These are phyloP conservation scores for Lindgomyces ingoldianus DNA, from an alignment of 495 filamentous ascomycete species.

Conservation along the genomic window DNA sequence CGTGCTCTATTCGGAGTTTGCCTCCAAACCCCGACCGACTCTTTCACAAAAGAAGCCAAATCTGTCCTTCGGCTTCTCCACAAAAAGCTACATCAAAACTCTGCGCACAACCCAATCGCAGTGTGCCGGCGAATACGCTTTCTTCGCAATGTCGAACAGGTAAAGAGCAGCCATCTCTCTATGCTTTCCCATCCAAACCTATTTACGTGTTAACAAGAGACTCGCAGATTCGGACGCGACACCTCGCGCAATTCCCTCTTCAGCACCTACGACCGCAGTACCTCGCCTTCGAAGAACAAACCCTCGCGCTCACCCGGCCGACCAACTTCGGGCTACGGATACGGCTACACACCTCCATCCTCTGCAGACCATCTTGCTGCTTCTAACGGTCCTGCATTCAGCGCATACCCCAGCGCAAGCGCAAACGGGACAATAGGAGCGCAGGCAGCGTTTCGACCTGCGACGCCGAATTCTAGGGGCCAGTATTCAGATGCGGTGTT, in stretches of 20 bases:
- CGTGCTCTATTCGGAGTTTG: too few relatives aligned
- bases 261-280: slow-evolving; percentile 62
- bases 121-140: too few relatives aligned
- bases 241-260: slow-evolving; percentile 75
- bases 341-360: slow-evolving; percentile 54
- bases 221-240: slow-evolving; percentile 28
- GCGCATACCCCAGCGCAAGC: slow-evolving; percentile 54
- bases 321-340: slow-evolving; percentile 58
- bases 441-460: slow-evolving; percentile 55
- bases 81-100: too few relatives aligned
- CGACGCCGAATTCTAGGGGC: slow-evolving; percentile 86
- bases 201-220: background rate
- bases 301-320: too few relatives aligned
- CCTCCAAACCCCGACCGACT: too few relatives aligned
- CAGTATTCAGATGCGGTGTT: slow-evolving; percentile 94
- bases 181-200: background rate
- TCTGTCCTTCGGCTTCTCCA: too few relatives aligned
- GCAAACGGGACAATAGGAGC: slow-evolving; percentile 29
- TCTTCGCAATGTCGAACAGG: slow-evolving; percentile 13
- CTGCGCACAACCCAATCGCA: too few relatives aligned
- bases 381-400: slow-evolving; percentile 33
- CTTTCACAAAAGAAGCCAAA: too few relatives aligned
- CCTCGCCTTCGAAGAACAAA: slow-evolving; percentile 35
- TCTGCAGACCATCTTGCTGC: slow-evolving; percentile 44
- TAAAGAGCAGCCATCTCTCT: background rate